Conservation (phyloP, 1,284 basidiomycete genomes). For the Cryptococcus jaspeensis region DNA sequence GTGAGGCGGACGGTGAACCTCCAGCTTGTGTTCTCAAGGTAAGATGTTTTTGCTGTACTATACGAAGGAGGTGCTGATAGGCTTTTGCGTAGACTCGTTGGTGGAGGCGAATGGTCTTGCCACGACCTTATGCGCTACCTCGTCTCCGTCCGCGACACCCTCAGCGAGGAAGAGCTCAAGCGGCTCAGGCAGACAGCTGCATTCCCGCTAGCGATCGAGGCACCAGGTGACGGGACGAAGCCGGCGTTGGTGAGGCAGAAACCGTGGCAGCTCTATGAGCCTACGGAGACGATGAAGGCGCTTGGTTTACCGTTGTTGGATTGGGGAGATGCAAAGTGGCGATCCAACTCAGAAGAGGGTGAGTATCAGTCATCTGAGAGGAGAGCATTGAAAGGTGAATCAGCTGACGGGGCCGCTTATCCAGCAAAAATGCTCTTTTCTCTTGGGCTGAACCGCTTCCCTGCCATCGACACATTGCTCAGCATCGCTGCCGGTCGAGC, state of each 20-base stretch:
- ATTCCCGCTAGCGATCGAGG: slow-evolving; percentile 65
- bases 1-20: slow-evolving; percentile 90
- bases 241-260: slow-evolving; percentile 55
- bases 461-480: slow-evolving; percentile 68
- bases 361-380: no score
- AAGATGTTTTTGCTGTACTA: slow-evolving; percentile 24
- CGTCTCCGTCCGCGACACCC: slow-evolving; percentile 73
- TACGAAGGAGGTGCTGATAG: not conserved
- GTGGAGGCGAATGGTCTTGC: slow-evolving; percentile 48
- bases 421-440: slow-evolving; percentile 78
- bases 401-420: slow-evolving; percentile 4
- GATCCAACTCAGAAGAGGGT: slow-evolving; percentile 79
- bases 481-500: slow-evolving; percentile 61
- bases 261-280: slow-evolving; percentile 80
- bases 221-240: slow-evolving; percentile 38
- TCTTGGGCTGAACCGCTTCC: slow-evolving; percentile 72
- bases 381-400: no score
- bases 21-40: slow-evolving; percentile 82
- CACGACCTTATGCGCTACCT: slow-evolving; percentile 74
- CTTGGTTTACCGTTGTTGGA: slow-evolving; percentile 80
- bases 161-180: slow-evolving; percentile 68
- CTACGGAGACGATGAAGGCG: slow-evolving; percentile 67
- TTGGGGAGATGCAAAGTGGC: slow-evolving; percentile 84
- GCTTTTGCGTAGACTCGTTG: slow-evolving; percentile 53
- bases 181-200: slow-evolving; percentile 76